Conservation (phyloP, 805 yeast species). For the Ogataea populi-albae region DNA sequence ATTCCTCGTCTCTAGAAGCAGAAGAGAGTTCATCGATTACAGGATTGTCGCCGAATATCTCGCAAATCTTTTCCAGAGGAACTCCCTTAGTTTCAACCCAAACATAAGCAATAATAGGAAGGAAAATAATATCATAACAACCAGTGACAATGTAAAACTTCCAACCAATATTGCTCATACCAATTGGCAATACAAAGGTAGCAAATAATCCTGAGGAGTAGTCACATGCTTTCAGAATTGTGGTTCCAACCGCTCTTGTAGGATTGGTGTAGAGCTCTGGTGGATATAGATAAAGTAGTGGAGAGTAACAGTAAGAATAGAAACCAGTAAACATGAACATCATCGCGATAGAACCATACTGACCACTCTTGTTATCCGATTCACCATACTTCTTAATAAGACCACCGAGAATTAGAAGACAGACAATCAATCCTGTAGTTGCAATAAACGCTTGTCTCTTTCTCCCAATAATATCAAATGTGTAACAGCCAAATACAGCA, state of each 20-base stretch:
- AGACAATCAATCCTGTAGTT: slow-evolving; percentile 17
- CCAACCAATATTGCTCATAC: slow-evolving; percentile 38
- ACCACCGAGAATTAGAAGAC: slow-evolving; percentile 20
- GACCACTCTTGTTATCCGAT: neutral
- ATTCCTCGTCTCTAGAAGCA: no score
- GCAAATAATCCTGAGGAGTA: slow-evolving; percentile 27
- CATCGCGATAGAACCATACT: slow-evolving; percentile 38
- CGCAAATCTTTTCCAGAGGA: slow-evolving; percentile 39
- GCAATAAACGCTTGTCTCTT: slow-evolving; percentile 13
- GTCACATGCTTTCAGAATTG: slow-evolving; percentile 11
- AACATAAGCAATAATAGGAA: slow-evolving; percentile 8
- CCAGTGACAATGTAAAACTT: slow-evolving; percentile 28
- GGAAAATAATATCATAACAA: slow-evolving; percentile 27
- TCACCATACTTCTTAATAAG: no score
- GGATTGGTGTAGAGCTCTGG: slow-evolving; percentile 40
- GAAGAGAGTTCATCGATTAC: no score
- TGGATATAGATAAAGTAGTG: slow-evolving; percentile 44
- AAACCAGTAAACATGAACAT: slow-evolving; percentile 45
- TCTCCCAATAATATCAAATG: slow-evolving; percentile 19
- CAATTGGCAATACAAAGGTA: slow-evolving; percentile 34
- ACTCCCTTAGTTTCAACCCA: slow-evolving; percentile 38
- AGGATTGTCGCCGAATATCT: no score
- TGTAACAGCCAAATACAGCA: slow-evolving; percentile 15
- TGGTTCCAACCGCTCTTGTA: slow-evolving; percentile 22
- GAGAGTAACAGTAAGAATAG: slow-evolving; percentile 43